Percentiles rank a stretch among this genome's conserved stretches.
Conservation (phyloP, 2,329 filamentous ascomycete genomes). For the Colletotrichum echinochloae region DNA sequence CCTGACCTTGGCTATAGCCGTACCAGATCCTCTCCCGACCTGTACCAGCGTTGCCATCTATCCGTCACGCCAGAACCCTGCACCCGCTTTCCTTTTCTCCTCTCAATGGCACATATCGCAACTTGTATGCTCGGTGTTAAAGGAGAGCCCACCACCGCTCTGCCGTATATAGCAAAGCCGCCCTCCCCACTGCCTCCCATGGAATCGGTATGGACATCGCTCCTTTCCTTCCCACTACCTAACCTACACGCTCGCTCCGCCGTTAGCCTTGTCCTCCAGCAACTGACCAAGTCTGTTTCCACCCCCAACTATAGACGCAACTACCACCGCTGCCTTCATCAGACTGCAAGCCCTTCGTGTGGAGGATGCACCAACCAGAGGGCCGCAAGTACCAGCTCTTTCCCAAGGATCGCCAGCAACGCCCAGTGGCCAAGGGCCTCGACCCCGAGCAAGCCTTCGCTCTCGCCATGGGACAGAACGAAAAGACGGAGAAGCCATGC, state of each 20-base stretch:
- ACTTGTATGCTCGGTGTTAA: constrained; percentile 66
- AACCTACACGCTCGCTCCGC: constrained; percentile 14
- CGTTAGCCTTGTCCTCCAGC: constrained; percentile 39
- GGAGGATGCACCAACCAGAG: constrained; percentile 70
- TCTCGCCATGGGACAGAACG: constrained; percentile 55
- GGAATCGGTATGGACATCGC: constrained; percentile 57
- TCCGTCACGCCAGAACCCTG: constrained; percentile 37
- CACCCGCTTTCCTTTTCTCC: constrained; percentile 41
- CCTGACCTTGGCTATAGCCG: constrained; percentile 41
- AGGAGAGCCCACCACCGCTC: constrained; percentile 50
- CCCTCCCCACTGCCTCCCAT: constrained; percentile 59
- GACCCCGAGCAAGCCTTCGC: constrained; percentile 64
- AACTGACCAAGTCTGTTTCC: constrained; percentile 37
- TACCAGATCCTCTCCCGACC: constrained; percentile 39
- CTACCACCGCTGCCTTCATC: constrained; percentile 41
- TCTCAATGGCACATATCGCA: constrained; percentile 71
- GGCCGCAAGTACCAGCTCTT: constrained; percentile 72
- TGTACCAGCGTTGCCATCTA: constrained; percentile 35
- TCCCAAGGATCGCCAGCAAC: constrained; percentile 63
- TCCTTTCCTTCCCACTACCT: constrained; percentile 27
- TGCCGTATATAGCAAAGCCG: constrained; percentile 64
- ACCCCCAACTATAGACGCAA: constrained; percentile 37
- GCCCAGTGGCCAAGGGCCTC: constrained; percentile 57
- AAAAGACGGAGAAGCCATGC: constrained; percentile 55
- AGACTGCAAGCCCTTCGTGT: constrained; percentile 64